Evolutionary conservation across 257 asterid species (phyloP).

Genomic region (Solanum acaule): DNA sequence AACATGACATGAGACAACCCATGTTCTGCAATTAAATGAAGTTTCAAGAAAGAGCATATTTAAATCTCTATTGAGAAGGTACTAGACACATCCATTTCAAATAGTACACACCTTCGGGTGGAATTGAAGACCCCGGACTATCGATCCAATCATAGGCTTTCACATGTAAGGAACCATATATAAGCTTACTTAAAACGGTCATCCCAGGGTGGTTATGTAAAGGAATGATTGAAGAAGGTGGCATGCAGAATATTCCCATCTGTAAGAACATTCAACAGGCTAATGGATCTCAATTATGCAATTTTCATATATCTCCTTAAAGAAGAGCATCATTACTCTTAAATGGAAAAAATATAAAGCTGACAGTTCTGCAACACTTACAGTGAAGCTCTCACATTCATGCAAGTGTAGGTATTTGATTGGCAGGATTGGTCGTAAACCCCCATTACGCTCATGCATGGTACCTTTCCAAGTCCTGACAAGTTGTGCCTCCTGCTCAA

Average conservation of each 20-base stretch:
- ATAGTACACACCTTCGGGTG: slow-evolving; percentile 56
- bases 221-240: slow-evolving; percentile 88
- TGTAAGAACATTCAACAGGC: slow-evolving; percentile 25
- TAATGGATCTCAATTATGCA: background rate
- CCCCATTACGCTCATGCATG: slow-evolving; percentile 45
- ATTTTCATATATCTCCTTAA: background rate
- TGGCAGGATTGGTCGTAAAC: slow-evolving; percentile 35
- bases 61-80: background rate
- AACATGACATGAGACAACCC: background rate
- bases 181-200: slow-evolving; percentile 98
- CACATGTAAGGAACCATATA: slow-evolving; percentile 88
- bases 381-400: slow-evolving; percentile 87
- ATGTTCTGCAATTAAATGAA: background rate
- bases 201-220: slow-evolving; percentile 99
- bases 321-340: background rate
- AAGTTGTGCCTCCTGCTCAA: slow-evolving; percentile 90
- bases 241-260: slow-evolving; percentile 99
- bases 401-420: slow-evolving; percentile 83
- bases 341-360: background rate
- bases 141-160: slow-evolving; percentile 89
- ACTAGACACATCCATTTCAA: background rate
- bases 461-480: slow-evolving; percentile 70
- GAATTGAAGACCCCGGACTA: slow-evolving; percentile 59
- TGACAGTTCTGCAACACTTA: slow-evolving; percentile 27
- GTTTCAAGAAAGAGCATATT: background rate